phyloP scores from a whole-genome alignment of 2,329 filamentous ascomycete genomes.

The Pseudogymnoascus sp. region DNA sequence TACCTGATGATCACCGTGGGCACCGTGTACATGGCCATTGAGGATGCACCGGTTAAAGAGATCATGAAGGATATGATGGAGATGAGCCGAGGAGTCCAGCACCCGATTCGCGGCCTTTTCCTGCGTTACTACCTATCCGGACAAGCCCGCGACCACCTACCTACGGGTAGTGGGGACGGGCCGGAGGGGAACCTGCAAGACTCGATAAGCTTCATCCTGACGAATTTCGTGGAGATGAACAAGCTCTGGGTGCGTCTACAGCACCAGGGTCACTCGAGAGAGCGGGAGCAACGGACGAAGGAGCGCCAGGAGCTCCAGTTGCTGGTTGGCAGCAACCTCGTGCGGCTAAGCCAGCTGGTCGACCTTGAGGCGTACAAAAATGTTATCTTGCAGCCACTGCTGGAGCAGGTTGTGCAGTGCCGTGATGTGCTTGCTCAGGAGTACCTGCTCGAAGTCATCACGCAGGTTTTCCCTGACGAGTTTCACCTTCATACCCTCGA shows the following conservation, averaged over 20 bases:
- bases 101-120: conserved; percentile 91
- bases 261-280: conserved; percentile 92
- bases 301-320: conserved; percentile 93
- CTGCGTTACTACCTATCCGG: conserved; percentile 93
- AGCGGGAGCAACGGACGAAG: conserved; percentile 85
- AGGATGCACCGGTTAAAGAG: conserved; percentile 97
- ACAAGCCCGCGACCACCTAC: conserved; percentile 84
- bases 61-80: conserved; percentile 99
- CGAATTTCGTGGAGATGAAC: conserved; percentile 99
- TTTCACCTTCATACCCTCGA: conserved; percentile 96
- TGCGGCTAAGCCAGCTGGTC: conserved; percentile 88
- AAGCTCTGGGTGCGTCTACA: conserved; percentile 97
- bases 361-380: conserved; percentile 92
- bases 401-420: conserved; percentile 97
- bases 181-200: conserved; percentile 94
- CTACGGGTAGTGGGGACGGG: conserved; percentile 73
- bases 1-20: conserved; percentile 99
- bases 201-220: conserved; percentile 95
- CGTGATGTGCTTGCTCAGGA: conserved; percentile 95
- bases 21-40: conserved; percentile 97
- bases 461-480: conserved; percentile 97
- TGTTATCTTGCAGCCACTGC: conserved; percentile 74
- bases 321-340: conserved; percentile 91
- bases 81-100: conserved; percentile 96
- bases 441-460: conserved; percentile 95